Evolutionary conservation across 1,139 yeast genomes (phyloP).

Genomic region (Casaregolazyma lundiana): DNA sequence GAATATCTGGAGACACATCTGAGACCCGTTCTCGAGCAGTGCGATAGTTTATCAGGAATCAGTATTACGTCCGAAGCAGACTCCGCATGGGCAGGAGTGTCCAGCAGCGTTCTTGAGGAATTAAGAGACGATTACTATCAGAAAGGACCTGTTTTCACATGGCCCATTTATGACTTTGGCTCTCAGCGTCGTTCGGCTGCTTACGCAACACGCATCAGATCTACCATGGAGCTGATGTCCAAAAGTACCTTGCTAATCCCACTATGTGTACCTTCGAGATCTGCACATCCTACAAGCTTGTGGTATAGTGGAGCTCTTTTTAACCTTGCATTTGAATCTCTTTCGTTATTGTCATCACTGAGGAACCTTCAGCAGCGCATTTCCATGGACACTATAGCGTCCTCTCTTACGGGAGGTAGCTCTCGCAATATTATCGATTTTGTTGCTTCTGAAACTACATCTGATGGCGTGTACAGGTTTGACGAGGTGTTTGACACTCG

Average conservation of each 20-base stretch:
- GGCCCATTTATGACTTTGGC: conserved; percentile 35
- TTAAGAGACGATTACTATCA: conserved; percentile 70
- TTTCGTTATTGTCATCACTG: conserved; percentile 28
- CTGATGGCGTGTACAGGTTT: conserved; percentile 16
- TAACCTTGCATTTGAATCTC: conserved; percentile 28
- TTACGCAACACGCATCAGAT: conserved; percentile 40
- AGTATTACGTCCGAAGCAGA: conserved; percentile 65
- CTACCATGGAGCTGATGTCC: conserved; percentile 43
- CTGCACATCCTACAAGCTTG: conserved; percentile 16
- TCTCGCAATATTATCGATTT: conserved; percentile 25
- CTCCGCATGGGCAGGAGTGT: conserved; percentile 81
- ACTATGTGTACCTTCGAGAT: neutral
- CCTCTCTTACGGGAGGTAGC: conserved; percentile 21
- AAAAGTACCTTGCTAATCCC: conserved; percentile 52
- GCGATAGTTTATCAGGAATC: conserved; percentile 70
- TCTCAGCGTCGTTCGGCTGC: neutral
- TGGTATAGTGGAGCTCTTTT: conserved; percentile 30
- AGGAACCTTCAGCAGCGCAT: conserved; percentile 19
- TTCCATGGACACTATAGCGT: conserved; percentile 26
- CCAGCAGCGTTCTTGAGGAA: conserved; percentile 46
- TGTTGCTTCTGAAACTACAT: neutral
- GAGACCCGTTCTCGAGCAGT: conserved; percentile 64
- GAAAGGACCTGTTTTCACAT: conserved; percentile 53
- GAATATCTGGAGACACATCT: conserved; percentile 58
- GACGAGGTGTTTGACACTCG: conserved; percentile 16